These are phyloP conservation scores for Clonostachys byssicola DNA, from an alignment of 2,329 filamentous ascomycete genomes.

Conservation along the genomic window DNA sequence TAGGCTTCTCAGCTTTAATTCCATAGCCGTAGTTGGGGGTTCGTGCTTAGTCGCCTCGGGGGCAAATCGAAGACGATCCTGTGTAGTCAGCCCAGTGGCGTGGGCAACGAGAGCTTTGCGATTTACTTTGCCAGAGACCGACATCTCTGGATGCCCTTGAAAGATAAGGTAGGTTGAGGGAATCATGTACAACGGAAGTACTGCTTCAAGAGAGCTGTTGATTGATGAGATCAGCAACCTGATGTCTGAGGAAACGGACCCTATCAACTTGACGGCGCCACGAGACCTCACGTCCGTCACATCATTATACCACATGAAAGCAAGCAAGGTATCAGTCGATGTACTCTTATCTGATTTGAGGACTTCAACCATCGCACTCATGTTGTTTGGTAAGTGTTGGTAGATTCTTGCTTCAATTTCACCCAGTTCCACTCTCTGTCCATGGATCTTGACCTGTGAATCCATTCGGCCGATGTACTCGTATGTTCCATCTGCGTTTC, in stretches of 20 bases:
- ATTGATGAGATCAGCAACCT: slow-evolving; percentile 1
- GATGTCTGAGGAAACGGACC: background rate
- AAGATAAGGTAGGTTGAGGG: slow-evolving; percentile 6
- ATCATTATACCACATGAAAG: slow-evolving; percentile 4
- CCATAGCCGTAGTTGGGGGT: background rate
- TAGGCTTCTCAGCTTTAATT: slow-evolving; percentile 20
- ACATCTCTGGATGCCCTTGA: slow-evolving; percentile 5
- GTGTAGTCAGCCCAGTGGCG: background rate
- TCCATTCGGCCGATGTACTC: slow-evolving; percentile 1
- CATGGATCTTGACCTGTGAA: background rate
- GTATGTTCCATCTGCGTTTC: background rate
- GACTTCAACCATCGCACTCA: slow-evolving; percentile 3
- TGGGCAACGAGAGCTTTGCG: background rate
- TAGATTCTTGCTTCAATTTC: background rate
- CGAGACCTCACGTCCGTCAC: no score
- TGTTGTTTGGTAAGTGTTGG: background rate
- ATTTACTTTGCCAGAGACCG: slow-evolving; percentile 6
- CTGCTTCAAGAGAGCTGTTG: background rate
- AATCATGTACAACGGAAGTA: slow-evolving; percentile 6
- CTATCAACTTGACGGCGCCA: background rate
- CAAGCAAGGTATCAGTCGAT: slow-evolving; percentile 2
- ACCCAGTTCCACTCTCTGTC: background rate
- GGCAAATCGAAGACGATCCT: background rate
- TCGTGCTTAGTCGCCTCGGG: background rate
- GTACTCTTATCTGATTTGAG: slow-evolving; percentile 3